These are phyloP conservation scores for Lophiostoma macrostomum DNA, from an alignment of 495 filamentous ascomycete species.

Conservation along the genomic window DNA sequence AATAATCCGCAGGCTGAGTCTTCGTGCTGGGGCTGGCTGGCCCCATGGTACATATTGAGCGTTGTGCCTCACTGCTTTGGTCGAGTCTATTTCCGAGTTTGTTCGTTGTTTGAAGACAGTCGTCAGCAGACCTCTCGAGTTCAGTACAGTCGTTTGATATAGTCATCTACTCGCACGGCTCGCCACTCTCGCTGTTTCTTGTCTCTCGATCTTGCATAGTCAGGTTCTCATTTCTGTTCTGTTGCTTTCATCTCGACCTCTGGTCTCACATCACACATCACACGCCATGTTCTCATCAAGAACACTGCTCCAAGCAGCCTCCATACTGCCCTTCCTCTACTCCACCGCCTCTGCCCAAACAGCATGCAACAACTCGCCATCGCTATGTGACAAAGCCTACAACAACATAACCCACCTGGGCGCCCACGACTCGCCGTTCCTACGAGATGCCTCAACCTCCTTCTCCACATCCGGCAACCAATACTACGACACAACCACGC, in stretches of 20 bases:
- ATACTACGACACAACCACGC: slow-evolving; percentile 36
- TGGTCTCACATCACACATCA: not conserved
- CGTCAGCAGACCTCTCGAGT: too few relatives aligned
- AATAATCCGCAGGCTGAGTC: not conserved
- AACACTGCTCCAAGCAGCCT: slow-evolving; percentile 7
- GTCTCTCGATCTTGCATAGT: too few relatives aligned
- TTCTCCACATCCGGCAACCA: slow-evolving; percentile 39
- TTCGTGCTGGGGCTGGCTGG: not conserved
- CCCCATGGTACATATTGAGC: slow-evolving; percentile 1
- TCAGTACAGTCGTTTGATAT: too few relatives aligned
- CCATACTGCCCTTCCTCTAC: slow-evolving; percentile 27
- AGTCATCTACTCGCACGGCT: too few relatives aligned
- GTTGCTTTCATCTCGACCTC: not conserved
- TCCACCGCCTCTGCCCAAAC: slow-evolving; percentile 23
- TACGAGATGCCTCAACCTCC: slow-evolving; percentile 49
- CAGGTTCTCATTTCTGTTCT: not conserved
- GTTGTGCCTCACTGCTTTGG: too few relatives aligned
- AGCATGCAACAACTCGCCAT: slow-evolving; percentile 61
- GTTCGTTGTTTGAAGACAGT: too few relatives aligned
- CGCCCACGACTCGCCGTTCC: slow-evolving; percentile 61
- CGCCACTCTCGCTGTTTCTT: too few relatives aligned
- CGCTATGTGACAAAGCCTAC: slow-evolving; percentile 57
- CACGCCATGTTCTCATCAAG: slow-evolving; percentile 10
- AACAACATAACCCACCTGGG: slow-evolving; percentile 60
- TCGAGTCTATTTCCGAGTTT: too few relatives aligned